phyloP scores from a whole-genome alignment of 257 asterid species.

The Gentiana straminea region DNA sequence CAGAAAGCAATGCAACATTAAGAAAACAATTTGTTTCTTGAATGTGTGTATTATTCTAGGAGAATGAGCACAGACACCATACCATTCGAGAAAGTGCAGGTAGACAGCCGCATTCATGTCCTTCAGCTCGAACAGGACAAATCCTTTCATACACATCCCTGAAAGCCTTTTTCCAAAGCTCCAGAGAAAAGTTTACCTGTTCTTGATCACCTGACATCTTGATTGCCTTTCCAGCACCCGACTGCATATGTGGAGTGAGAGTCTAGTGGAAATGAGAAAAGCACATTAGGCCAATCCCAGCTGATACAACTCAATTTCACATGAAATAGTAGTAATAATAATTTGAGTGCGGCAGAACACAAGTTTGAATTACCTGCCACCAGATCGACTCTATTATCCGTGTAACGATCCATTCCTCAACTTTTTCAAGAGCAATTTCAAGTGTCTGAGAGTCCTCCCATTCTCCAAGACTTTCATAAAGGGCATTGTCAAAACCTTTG shows the following conservation, averaged over 20 bases:
- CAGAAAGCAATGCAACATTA: background rate
- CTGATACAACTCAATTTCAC: too few species aligned
- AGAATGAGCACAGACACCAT: conserved; percentile 11
- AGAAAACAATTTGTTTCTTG: background rate
- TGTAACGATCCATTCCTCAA: conserved; percentile 70
- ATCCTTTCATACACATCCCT: conserved; percentile 73
- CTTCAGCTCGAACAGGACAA: conserved; percentile 85
- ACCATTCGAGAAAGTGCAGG: conserved; percentile 71
- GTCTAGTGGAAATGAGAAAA: conserved; percentile 28
- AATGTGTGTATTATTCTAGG: conserved; percentile 1
- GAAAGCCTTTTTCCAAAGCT: conserved; percentile 83
- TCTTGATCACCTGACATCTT: conserved; percentile 29
- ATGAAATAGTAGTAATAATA: too few species aligned
- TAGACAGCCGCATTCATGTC: conserved; percentile 77
- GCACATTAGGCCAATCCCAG: background rate
- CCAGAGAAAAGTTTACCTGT: conserved; percentile 45
- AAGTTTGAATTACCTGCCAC: conserved; percentile 64
- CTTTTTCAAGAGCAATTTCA: conserved; percentile 49
- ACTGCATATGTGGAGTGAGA: conserved; percentile 79
- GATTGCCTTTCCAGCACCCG: conserved; percentile 44
- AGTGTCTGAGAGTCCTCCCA: conserved; percentile 51
- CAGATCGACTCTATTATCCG: conserved; percentile 73
- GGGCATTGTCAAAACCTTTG: conserved; percentile 20
- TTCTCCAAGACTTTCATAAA: conserved; percentile 11
- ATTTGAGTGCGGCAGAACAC: too few species aligned